Conservation (phyloP, 805 yeast species). For the Candida nemodendra region DNA sequence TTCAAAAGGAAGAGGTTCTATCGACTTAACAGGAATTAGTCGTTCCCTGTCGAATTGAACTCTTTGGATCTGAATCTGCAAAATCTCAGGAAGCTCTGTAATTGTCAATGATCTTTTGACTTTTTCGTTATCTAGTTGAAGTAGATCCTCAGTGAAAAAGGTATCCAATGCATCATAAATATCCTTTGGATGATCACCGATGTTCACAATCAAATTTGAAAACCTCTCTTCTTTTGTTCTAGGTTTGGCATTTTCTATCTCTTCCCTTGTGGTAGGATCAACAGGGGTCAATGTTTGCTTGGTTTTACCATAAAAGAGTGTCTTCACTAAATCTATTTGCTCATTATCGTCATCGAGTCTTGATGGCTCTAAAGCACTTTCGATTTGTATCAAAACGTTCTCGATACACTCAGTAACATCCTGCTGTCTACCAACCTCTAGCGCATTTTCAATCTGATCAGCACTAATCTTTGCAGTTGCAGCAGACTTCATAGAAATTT, state of each 20-base stretch:
- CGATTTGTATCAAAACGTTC: slow-evolving; percentile 86
- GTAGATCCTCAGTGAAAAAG: slow-evolving; percentile 71
- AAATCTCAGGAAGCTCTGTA: slow-evolving; percentile 68
- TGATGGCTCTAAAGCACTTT: slow-evolving; percentile 77
- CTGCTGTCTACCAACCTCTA: slow-evolving; percentile 87
- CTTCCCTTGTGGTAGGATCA: slow-evolving; percentile 30
- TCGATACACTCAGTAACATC: slow-evolving; percentile 98
- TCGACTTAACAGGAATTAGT: slow-evolving; percentile 75
- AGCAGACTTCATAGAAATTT: slow-evolving; percentile 29
- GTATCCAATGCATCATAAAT: slow-evolving; percentile 89
- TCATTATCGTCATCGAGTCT: slow-evolving; percentile 69
- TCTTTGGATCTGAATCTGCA: slow-evolving; percentile 92
- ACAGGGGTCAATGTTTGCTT: slow-evolving; percentile 69
- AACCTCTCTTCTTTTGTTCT: slow-evolving; percentile 70
- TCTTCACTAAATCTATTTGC: slow-evolving; percentile 77
- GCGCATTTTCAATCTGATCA: slow-evolving; percentile 70
- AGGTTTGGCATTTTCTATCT: slow-evolving; percentile 26
- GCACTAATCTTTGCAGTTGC: slow-evolving; percentile 42
- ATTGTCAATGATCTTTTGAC: slow-evolving; percentile 75
- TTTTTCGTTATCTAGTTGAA: slow-evolving; percentile 67
- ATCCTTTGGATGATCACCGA: slow-evolving; percentile 84
- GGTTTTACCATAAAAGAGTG: slow-evolving; percentile 81
- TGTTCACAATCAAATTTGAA: slow-evolving; percentile 76
- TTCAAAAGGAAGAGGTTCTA: slow-evolving; percentile 77
- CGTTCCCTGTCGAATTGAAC: slow-evolving; percentile 81